Evolutionary conservation across 345 rosid genomes (phyloP), one percentile per base, ranked within the genome.

Genomic region (Brassica rapa): DNA sequence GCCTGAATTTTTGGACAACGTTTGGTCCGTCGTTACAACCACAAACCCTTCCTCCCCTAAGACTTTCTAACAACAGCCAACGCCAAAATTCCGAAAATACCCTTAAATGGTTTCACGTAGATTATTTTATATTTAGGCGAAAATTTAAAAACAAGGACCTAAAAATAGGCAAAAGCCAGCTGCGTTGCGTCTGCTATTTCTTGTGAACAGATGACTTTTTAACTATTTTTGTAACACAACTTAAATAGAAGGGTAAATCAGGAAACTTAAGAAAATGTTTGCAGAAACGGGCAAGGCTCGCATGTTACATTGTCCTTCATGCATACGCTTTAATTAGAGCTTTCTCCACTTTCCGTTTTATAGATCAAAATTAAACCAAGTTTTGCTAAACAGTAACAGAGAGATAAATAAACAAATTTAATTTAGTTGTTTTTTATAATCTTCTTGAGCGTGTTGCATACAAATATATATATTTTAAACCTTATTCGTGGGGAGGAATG

Each of bases 291-390:
- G 93, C 89, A 79, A 85, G 86, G 30, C 86, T 86, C 88, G 91
- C 90, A 89, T 89, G 93, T 92, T 90, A 89, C 89, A 86, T 69
- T 87, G 93, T 84, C 87, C 56, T 84, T 86, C 89, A 85, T 81
- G 89, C 86, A 84, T 72, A 79, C 83, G 86, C 92, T 82, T 87
- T 89, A 80, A 84, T 83, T 87, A 71, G 79, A 61, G 65, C 75
- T 73, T 57, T 83, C 71, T 72, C 61, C 39, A 59, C 62, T 83
- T 88, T 87, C 78, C 29, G 71, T 78, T 72, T 49, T 75, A 35
- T 56, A 37, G 73, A 78, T 66, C 37, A 35, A 43, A 30, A 72
- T 29, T 49, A 56, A 74, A 59, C 76, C 65, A 3, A 33, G 46
- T 29, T 67, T 55, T 39, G 61, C 66, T 35, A 79, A 79, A 79